phyloP scores from a whole-genome alignment of 2,329 filamentous ascomycete genomes.

The Colletotrichum noveboracense region DNA sequence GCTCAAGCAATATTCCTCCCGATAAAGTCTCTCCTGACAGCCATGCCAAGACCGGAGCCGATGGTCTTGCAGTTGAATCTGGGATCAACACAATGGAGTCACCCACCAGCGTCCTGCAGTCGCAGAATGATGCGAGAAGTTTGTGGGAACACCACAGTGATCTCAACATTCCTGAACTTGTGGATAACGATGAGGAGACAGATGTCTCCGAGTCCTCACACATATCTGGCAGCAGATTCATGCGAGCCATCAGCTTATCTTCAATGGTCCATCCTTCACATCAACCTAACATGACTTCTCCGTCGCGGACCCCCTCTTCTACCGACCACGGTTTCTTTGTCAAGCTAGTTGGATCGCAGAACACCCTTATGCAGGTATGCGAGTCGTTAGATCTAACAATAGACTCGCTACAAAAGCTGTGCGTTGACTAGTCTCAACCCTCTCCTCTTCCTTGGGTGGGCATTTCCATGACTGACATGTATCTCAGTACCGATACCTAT shows the following conservation, averaged over 20 bases:
- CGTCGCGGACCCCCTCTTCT: accelerated
- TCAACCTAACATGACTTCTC: accelerated
- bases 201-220: background rate
- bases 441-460: background rate
- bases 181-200: background rate
- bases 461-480: background rate
- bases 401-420: background rate
- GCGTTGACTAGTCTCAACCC: background rate
- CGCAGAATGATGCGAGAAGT: background rate
- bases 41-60: background rate
- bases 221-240: background rate
- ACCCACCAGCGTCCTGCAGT: background rate
- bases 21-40: background rate
- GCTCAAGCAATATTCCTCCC: background rate
- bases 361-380: background rate
- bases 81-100: background rate
- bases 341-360: background rate
- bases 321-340: background rate
- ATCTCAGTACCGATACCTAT: background rate
- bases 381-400: background rate
- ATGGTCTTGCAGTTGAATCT: background rate
- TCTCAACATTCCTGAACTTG: background rate
- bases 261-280: background rate
- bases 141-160: background rate
- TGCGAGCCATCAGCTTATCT: background rate